phyloP scores from a whole-genome alignment of 208 protist species.

The Angomonas ambiguus region DNA sequence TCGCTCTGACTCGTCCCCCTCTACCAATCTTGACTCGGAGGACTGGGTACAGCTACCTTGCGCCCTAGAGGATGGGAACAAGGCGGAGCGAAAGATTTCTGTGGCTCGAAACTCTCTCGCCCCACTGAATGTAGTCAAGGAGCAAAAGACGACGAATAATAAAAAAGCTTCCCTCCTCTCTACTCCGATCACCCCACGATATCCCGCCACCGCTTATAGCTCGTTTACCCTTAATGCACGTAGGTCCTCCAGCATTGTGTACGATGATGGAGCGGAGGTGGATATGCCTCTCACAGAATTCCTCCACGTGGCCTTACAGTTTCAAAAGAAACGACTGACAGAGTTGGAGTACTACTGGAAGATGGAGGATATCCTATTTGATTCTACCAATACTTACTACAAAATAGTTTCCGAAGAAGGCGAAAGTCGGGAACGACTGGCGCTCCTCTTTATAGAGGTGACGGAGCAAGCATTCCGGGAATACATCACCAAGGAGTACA shows the following conservation, averaged over 20 bases:
- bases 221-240: background rate
- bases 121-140: no score
- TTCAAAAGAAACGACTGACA: slow-evolving; percentile 12
- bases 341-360: slow-evolving; percentile 11
- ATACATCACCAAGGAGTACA: slow-evolving; percentile 19
- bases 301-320: slow-evolving; percentile 18
- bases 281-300: background rate
- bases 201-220: background rate
- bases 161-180: background rate
- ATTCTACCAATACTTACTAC: slow-evolving; percentile 12
- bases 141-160: no score
- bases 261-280: background rate
- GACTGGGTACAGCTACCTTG: no score
- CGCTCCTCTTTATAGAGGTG: slow-evolving; percentile 16
- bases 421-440: slow-evolving; percentile 24
- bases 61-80: no score
- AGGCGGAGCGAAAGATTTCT: no score
- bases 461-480: slow-evolving; percentile 25
- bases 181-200: background rate
- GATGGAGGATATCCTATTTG: slow-evolving; percentile 24
- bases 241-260: background rate
- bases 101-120: no score
- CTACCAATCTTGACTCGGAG: no score
- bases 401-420: slow-evolving; percentile 24
- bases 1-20: no score